Evolutionary conservation across 2,329 filamentous ascomycete species (phyloP), one percentile per base, ranked within the genome.

Genomic region (Penicillium freii): DNA sequence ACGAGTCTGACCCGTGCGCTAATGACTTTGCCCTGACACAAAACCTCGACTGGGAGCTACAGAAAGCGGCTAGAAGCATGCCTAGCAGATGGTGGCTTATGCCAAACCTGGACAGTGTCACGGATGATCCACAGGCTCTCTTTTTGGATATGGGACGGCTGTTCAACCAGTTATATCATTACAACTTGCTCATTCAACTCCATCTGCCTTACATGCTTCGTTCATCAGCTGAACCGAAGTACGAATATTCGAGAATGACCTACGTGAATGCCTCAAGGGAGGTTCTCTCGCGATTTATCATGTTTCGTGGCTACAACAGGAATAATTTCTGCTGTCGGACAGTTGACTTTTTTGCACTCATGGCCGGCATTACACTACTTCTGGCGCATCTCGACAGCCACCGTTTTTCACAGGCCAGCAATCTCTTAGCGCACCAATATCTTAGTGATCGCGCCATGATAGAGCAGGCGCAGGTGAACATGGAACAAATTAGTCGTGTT

Each of bases 191-290:
- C 15, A 77, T 81, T 42, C 75, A 82, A 10, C 75, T 85, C 0
- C 83, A 86, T 54, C 75, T 85, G 4, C 83, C 83, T 0, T 84
- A 80, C 58, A 80, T 85, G 71, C 75, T 85, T 17, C 75, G 74
- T 19, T 61, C 66, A 1, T 63, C 65, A 5, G 51, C 50, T 1
- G 66, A 70, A 13, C 50, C 55, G 2, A 74, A 75, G 17, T 77
- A 79, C 55, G 77, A 80, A 17, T 81, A 82, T 63, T 81, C 77
- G 56, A 80, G 78, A 59, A 75, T 76, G 6, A 78, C 78, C 1
- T 82, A 80, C 60, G 70, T 82, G 44, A 77, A 77, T 29, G 78
- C 83, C 1, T 80, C 80, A 29, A 80, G 84, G 3, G 78, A 79
- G 51, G 73, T 85, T 9, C 71, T 86, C 5, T 66, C 63, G 2